phyloP scores from a whole-genome alignment of 164 flowering plant species.

The Chimonanthus salicifolius region DNA sequence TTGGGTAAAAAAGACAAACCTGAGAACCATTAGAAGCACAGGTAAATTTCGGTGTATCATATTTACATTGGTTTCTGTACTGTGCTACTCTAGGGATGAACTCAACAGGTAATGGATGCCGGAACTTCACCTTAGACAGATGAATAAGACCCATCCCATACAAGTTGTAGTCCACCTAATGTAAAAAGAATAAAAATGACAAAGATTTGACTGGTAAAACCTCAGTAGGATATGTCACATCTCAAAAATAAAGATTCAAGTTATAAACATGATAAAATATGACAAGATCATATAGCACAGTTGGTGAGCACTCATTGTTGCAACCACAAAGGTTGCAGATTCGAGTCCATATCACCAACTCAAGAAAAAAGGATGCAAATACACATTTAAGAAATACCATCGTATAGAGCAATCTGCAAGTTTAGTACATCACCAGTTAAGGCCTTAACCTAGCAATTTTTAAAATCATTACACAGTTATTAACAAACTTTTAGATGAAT shows the following conservation, averaged over 20 bases:
- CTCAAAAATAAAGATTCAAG: neutral
- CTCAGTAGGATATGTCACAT: neutral
- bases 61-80: slow-evolving; percentile 11
- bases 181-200: neutral
- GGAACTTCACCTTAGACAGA: slow-evolving; percentile 76
- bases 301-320: too few relatives aligned
- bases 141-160: slow-evolving; percentile 97
- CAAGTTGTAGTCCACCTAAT: slow-evolving; percentile 82
- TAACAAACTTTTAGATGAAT: too few relatives aligned
- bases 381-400: neutral
- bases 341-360: too few relatives aligned
- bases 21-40: slow-evolving; percentile 26
- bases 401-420: neutral
- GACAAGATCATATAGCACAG: too few relatives aligned
- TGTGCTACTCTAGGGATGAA: slow-evolving; percentile 21
- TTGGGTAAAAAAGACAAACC: slow-evolving; percentile 27
- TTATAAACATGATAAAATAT: neutral
- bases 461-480: neutral
- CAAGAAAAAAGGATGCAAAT: too few relatives aligned
- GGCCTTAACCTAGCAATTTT: neutral
- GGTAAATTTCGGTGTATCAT: slow-evolving; percentile 14
- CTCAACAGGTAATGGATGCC: slow-evolving; percentile 62
- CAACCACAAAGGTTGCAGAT: too few relatives aligned
- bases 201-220: too few relatives aligned
- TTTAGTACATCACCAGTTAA: neutral